Conservation (phyloP, 495 filamentous ascomycete species). For the Penicillium fimorum region DNA sequence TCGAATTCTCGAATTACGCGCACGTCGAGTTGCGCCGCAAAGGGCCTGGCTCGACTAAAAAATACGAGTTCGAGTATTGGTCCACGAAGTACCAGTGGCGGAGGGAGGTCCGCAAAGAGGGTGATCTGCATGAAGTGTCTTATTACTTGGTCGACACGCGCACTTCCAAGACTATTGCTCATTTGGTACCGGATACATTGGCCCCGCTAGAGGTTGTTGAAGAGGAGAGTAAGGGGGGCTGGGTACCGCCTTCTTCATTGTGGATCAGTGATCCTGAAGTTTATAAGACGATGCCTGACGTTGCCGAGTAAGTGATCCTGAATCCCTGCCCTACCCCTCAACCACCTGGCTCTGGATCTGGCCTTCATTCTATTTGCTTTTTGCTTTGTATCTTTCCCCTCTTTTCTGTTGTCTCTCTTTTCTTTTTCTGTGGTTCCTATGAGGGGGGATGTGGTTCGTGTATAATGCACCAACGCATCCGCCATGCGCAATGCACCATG, state of each 20-base stretch:
- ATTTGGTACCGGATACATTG: constrained; percentile 79
- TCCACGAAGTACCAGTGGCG: constrained; percentile 83
- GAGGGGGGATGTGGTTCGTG: neutral
- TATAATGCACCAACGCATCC: constrained; percentile 10
- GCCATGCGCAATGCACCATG: neutral
- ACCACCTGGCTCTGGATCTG: neutral
- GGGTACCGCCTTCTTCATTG: constrained; percentile 88
- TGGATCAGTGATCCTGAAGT: constrained; percentile 75
- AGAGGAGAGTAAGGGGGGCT: constrained; percentile 78
- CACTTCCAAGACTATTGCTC: constrained; percentile 64
- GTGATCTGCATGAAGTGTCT: constrained; percentile 60
- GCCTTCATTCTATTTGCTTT: constrained; percentile 2
- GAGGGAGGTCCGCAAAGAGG: constrained; percentile 62
- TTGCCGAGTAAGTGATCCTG: constrained; percentile 84
- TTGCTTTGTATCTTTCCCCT: constrained; percentile 1
- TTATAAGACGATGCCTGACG: constrained; percentile 66
- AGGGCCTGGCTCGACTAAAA: constrained; percentile 67
- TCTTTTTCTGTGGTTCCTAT: neutral
- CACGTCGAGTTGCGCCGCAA: constrained; percentile 79
- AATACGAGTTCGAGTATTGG: constrained; percentile 93
- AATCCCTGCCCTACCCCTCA: neutral
- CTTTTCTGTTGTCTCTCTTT: constrained; percentile 6
- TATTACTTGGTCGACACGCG: constrained; percentile 75
- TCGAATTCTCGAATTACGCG: constrained; percentile 98
- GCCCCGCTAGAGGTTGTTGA: constrained; percentile 66